Conservation (phyloP, 305 asterid genomes). For the Fraxinus sp. region DNA sequence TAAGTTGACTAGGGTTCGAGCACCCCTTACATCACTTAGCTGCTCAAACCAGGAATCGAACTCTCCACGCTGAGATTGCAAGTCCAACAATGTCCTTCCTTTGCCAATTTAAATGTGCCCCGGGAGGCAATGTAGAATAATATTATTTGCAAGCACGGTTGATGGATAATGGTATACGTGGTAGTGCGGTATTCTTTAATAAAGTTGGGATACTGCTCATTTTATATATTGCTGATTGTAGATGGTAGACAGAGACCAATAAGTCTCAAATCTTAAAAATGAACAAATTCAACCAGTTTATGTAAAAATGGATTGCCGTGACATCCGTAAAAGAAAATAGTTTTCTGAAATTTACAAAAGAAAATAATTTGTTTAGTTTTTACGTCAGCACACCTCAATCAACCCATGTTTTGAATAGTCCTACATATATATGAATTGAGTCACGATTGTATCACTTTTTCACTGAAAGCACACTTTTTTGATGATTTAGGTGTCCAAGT, state of each 20-base stretch:
- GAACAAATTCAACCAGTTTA: not conserved
- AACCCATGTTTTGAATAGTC: not conserved
- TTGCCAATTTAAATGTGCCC: too few relatives aligned
- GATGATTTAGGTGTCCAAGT: too few relatives aligned
- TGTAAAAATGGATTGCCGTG: not conserved
- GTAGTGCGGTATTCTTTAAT: not conserved
- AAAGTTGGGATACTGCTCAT: not conserved
- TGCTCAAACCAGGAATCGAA: too few relatives aligned
- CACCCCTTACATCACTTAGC: too few relatives aligned
- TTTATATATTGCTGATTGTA: not conserved
- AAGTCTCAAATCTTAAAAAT: not conserved
- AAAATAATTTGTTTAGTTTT: not conserved
- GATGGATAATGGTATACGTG: not conserved
- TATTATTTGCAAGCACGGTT: not conserved
- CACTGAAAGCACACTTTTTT: not conserved
- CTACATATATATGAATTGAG: not conserved
- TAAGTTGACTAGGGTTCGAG: too few relatives aligned
- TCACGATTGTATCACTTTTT: not conserved
- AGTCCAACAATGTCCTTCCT: too few relatives aligned
- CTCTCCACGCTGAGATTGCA: too few relatives aligned
- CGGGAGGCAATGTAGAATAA: not conserved
- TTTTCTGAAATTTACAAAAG: too few relatives aligned
- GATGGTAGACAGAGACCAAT: not conserved
- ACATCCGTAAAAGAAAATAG: not conserved
- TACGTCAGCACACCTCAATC: not conserved